These are phyloP conservation scores for Mycocalia duriaeana DNA, from an alignment of 1,284 basidiomycete genomes.

Conservation along the genomic window DNA sequence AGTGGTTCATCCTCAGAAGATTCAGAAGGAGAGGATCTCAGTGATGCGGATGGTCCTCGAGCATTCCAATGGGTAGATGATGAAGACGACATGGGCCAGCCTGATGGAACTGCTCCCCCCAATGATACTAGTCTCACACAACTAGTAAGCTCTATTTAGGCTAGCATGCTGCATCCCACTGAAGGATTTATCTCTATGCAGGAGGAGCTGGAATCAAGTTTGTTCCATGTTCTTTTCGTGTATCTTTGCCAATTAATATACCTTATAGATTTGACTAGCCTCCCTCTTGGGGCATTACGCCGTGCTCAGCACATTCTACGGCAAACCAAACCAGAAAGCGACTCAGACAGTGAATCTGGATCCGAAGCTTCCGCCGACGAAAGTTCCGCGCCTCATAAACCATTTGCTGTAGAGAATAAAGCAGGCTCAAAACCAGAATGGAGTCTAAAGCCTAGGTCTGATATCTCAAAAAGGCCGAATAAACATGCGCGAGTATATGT, in stretches of 20 bases:
- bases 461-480: slow-evolving; percentile 60
- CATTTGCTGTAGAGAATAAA: slow-evolving; percentile 18
- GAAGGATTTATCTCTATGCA: slow-evolving; percentile 15
- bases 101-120: slow-evolving; percentile 25
- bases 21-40: slow-evolving; percentile 15
- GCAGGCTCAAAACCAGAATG: slow-evolving; percentile 32
- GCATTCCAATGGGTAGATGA: slow-evolving; percentile 57
- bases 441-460: slow-evolving; percentile 35
- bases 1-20: background rate
- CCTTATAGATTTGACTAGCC: slow-evolving; percentile 44
- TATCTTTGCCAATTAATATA: too few species aligned
- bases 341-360: slow-evolving; percentile 23
- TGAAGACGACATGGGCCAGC: slow-evolving; percentile 26
- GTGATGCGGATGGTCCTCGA: slow-evolving; percentile 42
- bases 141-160: background rate
- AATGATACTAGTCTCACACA: too few species aligned
- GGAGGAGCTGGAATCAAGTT: slow-evolving; percentile 34
- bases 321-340: slow-evolving; percentile 32
- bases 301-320: slow-evolving; percentile 58
- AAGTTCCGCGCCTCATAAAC: slow-evolving; percentile 10
- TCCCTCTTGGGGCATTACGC: slow-evolving; percentile 64
- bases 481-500: slow-evolving; percentile 82
- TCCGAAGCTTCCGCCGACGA: slow-evolving; percentile 26
- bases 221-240: too few species aligned
- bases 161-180: slow-evolving; percentile 3